A percentile compares a stretch with the other conserved stretches of the same genome.
phyloP scores from a whole-genome alignment of 352 stramenopile species.

The Pythium insidiosum region DNA sequence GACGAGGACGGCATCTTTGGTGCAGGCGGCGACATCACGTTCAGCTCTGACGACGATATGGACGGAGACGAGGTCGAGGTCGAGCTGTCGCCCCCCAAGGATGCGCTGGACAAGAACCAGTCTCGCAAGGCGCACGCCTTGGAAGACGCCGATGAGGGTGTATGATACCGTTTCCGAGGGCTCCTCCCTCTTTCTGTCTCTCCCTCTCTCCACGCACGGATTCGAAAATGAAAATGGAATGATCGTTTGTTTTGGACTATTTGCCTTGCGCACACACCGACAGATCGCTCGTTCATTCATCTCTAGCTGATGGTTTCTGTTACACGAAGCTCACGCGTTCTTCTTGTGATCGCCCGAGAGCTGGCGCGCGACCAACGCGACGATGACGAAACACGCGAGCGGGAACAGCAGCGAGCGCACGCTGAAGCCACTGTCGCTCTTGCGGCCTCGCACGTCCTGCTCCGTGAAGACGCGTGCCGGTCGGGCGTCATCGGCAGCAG shows the following conservation, averaged over 20 bases:
- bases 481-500: conserved; percentile 4
- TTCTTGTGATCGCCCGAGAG: conserved; percentile 74
- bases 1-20: conserved; percentile 28
- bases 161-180: no score
- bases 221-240: no score
- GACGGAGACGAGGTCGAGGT: conserved; percentile 28
- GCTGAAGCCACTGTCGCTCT: conserved; percentile 8
- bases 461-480: neutral
- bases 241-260: no score
- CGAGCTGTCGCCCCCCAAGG: conserved; percentile 25
- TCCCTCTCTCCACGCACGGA: no score
- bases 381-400: conserved; percentile 34
- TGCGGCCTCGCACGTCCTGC: neutral
- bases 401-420: conserved; percentile 36
- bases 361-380: conserved; percentile 40
- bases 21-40: conserved; percentile 25
- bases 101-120: conserved; percentile 13
- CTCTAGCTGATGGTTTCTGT: neutral
- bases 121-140: conserved; percentile 15
- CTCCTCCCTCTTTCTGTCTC: no score
- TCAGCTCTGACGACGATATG: conserved; percentile 43
- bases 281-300: neutral
- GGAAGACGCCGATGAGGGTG: conserved; percentile 34
- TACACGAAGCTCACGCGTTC: conserved; percentile 49
- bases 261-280: neutral